Conservation (phyloP, 2,329 filamentous ascomycete species). For the Mariannaea sp. region DNA sequence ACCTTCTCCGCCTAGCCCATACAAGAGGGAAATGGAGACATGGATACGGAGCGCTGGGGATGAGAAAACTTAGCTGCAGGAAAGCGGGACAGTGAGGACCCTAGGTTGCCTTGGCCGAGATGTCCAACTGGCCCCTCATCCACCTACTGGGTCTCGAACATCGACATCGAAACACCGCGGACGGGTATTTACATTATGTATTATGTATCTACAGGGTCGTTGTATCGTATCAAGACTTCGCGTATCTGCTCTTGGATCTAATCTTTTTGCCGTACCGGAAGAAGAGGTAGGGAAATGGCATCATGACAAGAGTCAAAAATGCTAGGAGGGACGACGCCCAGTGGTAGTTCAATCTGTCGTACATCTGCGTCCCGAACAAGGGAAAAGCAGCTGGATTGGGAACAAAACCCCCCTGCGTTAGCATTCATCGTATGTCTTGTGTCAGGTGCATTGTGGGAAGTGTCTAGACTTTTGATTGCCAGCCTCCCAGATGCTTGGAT, state of each 20-base stretch:
- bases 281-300: slow-evolving; percentile 68
- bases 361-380: slow-evolving; percentile 76
- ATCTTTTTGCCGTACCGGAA: slow-evolving; percentile 65
- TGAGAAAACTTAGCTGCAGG: not conserved
- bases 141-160: slow-evolving; percentile 12
- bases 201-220: too few species aligned
- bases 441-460: not conserved
- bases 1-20: not conserved
- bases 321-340: slow-evolving; percentile 69
- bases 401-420: slow-evolving; percentile 15
- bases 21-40: not conserved
- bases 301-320: slow-evolving; percentile 64
- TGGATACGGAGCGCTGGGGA: not conserved
- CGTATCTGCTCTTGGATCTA: slow-evolving; percentile 59
- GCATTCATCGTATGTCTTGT: slow-evolving; percentile 12
- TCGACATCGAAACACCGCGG: not conserved
- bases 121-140: not conserved
- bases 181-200: not conserved
- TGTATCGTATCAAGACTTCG: slow-evolving; percentile 41
- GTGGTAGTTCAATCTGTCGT: slow-evolving; percentile 68
- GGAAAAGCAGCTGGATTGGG: slow-evolving; percentile 76
- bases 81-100: not conserved
- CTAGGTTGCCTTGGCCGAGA: too few species aligned
- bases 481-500: not conserved
- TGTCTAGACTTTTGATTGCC: not conserved